Conservation (phyloP, 148 eudicot genomes). For the Vaccinium corymbosum region DNA sequence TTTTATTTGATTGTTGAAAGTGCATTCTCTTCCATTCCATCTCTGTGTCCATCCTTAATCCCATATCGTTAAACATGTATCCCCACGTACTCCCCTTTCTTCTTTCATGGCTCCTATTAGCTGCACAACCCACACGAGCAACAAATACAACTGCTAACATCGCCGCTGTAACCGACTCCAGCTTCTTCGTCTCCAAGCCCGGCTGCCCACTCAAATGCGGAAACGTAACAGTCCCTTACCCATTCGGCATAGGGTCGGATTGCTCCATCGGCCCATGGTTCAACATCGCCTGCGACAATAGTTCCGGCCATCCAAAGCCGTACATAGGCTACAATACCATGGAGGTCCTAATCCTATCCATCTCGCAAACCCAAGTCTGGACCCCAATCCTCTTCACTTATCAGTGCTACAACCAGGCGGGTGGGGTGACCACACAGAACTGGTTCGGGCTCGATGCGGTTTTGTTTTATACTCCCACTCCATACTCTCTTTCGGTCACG, state of each 20-base stretch:
- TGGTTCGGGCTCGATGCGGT: too few relatives aligned
- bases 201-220: slow-evolving; percentile 24
- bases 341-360: slow-evolving; percentile 18
- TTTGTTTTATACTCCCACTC: too few relatives aligned
- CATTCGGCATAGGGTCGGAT: slow-evolving; percentile 38
- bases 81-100: neutral
- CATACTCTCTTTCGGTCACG: too few relatives aligned
- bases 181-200: neutral
- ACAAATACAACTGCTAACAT: neutral
- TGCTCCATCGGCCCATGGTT: slow-evolving; percentile 21
- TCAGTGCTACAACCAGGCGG: slow-evolving; percentile 19
- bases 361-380: slow-evolving; percentile 21
- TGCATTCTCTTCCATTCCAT: too few relatives aligned
- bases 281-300: slow-evolving; percentile 19
- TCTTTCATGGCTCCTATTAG: neutral
- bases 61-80: neutral
- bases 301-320: slow-evolving; percentile 22
- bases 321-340: too few relatives aligned
- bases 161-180: neutral
- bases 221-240: slow-evolving; percentile 34
- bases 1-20: too few relatives aligned
- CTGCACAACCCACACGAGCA: neutral
- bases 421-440: too few relatives aligned
- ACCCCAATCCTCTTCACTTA: neutral
- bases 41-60: too few relatives aligned